Evolutionary conservation across 1,139 yeast genomes (phyloP).

Genomic region (Pichia sp.): DNA sequence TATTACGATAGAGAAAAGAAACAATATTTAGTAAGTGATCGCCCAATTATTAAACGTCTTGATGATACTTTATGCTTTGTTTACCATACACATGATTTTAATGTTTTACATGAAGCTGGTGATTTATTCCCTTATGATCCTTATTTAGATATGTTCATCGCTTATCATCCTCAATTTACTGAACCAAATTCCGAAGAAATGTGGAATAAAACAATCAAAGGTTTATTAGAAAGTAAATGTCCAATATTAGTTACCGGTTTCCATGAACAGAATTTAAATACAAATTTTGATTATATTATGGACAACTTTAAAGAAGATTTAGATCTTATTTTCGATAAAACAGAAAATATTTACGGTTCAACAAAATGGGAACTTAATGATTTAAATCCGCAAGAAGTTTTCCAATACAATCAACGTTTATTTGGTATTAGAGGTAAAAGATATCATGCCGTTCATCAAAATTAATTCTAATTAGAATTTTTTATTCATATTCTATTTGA

Average conservation of each 20-base stretch:
- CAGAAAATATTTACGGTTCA: slow-evolving; percentile 69
- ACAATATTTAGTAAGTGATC: slow-evolving; percentile 44
- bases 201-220: slow-evolving; percentile 82
- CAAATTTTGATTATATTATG: slow-evolving; percentile 69
- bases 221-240: slow-evolving; percentile 86
- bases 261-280: slow-evolving; percentile 62
- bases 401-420: slow-evolving; percentile 82
- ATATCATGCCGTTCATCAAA: slow-evolving; percentile 64
- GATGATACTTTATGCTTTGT: slow-evolving; percentile 72
- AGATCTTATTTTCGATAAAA: slow-evolving; percentile 74
- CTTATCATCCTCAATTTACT: slow-evolving; percentile 93
- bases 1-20: slow-evolving; percentile 62
- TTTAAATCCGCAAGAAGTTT: slow-evolving; percentile 83
- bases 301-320: slow-evolving; percentile 65
- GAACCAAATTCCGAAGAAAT: slow-evolving; percentile 73
- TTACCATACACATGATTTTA: slow-evolving; percentile 87
- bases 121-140: slow-evolving; percentile 98
- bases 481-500: too few species aligned
- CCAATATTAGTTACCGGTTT: slow-evolving; percentile 87
- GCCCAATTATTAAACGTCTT: slow-evolving; percentile 65
- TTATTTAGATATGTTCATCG: slow-evolving; percentile 82
- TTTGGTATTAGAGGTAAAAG: slow-evolving; percentile 95
- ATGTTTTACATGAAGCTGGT: slow-evolving; percentile 81
- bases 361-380: slow-evolving; percentile 95
- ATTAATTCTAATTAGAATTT: neutral